Base-by-base conservation (phyloP, 2,329 filamentous ascomycete species). In the Volutella citrinella region DNA sequence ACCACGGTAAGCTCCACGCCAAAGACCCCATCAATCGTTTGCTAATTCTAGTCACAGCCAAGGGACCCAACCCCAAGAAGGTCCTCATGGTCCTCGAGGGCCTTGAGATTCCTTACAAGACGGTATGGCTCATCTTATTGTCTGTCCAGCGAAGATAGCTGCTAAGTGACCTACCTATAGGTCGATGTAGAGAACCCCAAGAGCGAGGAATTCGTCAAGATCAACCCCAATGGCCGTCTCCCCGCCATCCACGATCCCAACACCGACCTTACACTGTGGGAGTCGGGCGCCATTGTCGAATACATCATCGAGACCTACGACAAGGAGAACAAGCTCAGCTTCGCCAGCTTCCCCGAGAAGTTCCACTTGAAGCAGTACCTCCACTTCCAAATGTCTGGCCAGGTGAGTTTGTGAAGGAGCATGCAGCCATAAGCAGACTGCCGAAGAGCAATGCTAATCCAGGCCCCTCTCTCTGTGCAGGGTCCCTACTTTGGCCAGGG, bases 301-400 rank as follows among this genome's bases (percentile, higher is more conserved):
- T 56, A 56, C 41, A 25, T 55, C 28, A 30, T 43, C 14, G 45
- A 54, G 10, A 42, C 33, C 14, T 56, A 56, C 35, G 54, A 56
- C 42, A 52, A 51, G 38, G 42, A 47, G 23, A 11, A 45, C 19
- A 58, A 51, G 45, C 30, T 63, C 23, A 54, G 44, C 5, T 45
- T 47, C 26, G 32, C 41, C n/a, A 40, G 38, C 6, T 35, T 33
- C 13, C 37, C 39, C n/a, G 59, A 62, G 18, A 55, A 55, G 32
- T 59, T 51, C 42, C 39, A 41, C 5, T 34, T 55, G 27, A 59
- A 58, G 43, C 60, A 64, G 46, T 63, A 54, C 38, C 47, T 63
- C 10, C 48, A 57, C 45, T 64, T 64, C 38, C 62, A 66, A 30
- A 56, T 56, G 43, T 64, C 59, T 12, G 62, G 63, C 11, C 62